Conservation (phyloP, 139 green algal genomes). For the Pseudopediastrum boryanum region DNA sequence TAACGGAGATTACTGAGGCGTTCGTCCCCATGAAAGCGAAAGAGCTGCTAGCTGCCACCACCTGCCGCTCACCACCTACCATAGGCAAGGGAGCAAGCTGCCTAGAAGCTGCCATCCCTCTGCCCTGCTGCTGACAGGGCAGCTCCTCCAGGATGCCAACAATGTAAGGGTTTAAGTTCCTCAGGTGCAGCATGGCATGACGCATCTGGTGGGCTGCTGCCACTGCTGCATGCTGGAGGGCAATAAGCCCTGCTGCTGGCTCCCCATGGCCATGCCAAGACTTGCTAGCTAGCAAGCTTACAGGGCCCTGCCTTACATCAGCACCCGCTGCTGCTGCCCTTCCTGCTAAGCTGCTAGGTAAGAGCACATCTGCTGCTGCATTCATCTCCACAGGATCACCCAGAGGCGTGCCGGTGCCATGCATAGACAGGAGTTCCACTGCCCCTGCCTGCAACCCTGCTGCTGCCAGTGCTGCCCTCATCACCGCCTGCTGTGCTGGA, state of each 20-base stretch:
- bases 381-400: conserved; percentile 40
- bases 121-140: background rate
- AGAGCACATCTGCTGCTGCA: background rate
- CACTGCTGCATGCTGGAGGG: conserved; percentile 45
- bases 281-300: conserved; percentile 60
- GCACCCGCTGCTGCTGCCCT: background rate
- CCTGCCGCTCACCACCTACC: background rate
- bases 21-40: conserved; percentile 67
- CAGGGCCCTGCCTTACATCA: background rate
- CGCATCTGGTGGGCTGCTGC: conserved; percentile 13
- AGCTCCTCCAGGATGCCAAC: conserved; percentile 47
- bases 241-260: conserved; percentile 74
- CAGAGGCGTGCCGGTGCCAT: conserved; percentile 53
- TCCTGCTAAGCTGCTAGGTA: background rate
- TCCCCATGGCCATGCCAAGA: conserved; percentile 71
- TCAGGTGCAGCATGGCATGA: conserved; percentile 62
- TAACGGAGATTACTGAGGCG: too few relatives aligned
- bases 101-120: background rate
- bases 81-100: conserved; percentile 10
- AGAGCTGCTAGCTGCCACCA: conserved; percentile 36
- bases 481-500: conserved; percentile 81
- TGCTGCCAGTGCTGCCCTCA: conserved; percentile 54
- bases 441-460: background rate
- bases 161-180: conserved; percentile 71
- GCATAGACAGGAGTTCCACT: conserved; percentile 56